Evolutionary conservation across 352 stramenopile genomes (phyloP), one percentile per base, ranked within the genome.

Genomic region (Pythium catenulatum): DNA sequence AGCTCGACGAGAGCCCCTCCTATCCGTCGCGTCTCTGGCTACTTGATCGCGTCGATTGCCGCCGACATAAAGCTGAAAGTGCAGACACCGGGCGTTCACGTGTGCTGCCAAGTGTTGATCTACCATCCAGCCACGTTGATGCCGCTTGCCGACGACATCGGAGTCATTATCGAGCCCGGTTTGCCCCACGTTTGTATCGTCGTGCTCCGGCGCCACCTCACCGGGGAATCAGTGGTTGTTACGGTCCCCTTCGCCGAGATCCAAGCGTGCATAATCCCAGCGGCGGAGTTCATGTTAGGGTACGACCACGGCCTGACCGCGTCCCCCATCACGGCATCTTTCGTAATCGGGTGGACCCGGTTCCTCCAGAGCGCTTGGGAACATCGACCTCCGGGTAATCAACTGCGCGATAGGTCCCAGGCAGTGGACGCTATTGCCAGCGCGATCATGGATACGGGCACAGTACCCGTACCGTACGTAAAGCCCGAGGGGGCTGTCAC

Each of bases 1-100:
- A 82, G 48, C 17, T 69, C 27, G 56, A 39, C 72, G 54, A 80
- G 39, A 52, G 72, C 43, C 54, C 72, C 15, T 82, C 59, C 74
- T 56, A 19, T 82, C 65, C 23, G 58, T 74, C 74, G 74, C 27
- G 25, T 82, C 30, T 63, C 74, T 7, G 30, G 37, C 4, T 82
- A 65, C 74, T 82, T 63, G 32, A 15, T 63, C 15, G 41, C 56
- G 30, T 37, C 74, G 56, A n/a, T 59, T 27, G 32, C 30, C 30
- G 58, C 73, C 25, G 39, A 46, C 59, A 41, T 21, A 9, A 41
- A 43, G 0, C 59, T 73, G 4, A 48, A 74, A 19, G 41, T 41
- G 8, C 37, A 34, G 58, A 74, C 34, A 59, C 37, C 54, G 11
- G 58, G 37, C 7, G 41, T 82, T 30, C 34, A 73, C 41, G 9